These are phyloP conservation scores for Scutellaria galericulata DNA, from an alignment of 257 asterid species.

Conservation along the genomic window DNA sequence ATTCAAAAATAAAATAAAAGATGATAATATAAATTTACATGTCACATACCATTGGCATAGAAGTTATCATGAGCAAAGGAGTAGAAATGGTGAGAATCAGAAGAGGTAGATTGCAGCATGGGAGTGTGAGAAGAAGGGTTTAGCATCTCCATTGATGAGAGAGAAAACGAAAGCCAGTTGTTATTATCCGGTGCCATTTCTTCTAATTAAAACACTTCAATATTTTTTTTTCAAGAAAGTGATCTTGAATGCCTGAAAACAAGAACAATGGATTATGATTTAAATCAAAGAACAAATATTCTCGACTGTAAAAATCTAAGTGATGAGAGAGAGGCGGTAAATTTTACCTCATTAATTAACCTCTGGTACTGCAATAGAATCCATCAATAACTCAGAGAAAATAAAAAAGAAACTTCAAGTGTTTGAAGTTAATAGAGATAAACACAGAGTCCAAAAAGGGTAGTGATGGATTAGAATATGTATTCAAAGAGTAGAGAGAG, in stretches of 20 bases:
- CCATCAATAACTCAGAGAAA: too few species aligned
- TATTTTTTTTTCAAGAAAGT: background rate
- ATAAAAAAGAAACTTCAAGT: too few species aligned
- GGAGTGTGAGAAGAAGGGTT: constrained; percentile 46
- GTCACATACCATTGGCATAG: constrained; percentile 60
- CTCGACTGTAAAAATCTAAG: too few species aligned
- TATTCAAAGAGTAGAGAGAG: background rate
- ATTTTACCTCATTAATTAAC: too few species aligned
- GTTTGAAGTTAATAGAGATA: too few species aligned
- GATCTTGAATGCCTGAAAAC: constrained; percentile 15
- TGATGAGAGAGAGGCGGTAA: too few species aligned
- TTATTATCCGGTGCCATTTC: constrained; percentile 71
- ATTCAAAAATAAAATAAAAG: constrained; percentile 1
- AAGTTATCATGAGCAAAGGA: constrained; percentile 65
- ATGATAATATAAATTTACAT: background rate
- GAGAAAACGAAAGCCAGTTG: constrained; percentile 86
- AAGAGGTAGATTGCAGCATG: constrained; percentile 34
- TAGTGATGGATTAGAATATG: background rate
- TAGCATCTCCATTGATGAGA: constrained; percentile 81
- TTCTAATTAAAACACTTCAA: background rate
- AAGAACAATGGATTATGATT: too few species aligned
- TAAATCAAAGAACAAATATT: too few species aligned
- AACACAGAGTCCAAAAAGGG: background rate
- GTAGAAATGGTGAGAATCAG: constrained; percentile 63
- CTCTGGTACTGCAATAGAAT: too few species aligned